Evolutionary conservation across 306 rosid genomes (phyloP), one percentile per base, ranked within the genome.

Genomic region (Cucumis melo): DNA sequence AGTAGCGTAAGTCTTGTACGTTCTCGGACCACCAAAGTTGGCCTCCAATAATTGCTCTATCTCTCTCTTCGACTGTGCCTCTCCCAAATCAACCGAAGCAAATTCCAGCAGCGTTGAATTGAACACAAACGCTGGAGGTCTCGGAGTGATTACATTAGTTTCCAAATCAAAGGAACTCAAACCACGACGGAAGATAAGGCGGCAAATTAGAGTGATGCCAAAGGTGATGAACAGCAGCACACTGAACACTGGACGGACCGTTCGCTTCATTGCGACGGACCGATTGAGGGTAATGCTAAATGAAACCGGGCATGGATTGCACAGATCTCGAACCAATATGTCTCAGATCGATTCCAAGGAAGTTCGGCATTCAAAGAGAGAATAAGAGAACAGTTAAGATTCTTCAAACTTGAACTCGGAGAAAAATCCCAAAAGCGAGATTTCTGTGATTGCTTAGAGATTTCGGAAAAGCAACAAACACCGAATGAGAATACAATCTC

Each of bases 1-100:
- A 1, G 90, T 76, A 1, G 88, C 90, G 44, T 88, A 95, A 0
- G 93, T 86, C 24, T 86, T 84, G 81, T 92, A 88, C 53, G 90
- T 77, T 4, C 91, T 96, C 9, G 83, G 89, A 62, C 96, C 84
- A 1, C 86, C 96, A 19, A 95, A 85, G 81, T 88, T 84, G 0
- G 93, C 97, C 29, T 90, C 99, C 41, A 95, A 80, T 51, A 95
- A 86, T 60, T 87, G 91, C 81, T 86, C 91, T 68, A 86, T 81
- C 78, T 95, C 98, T 10, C 59, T 79, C 87, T 84, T 88, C 51
- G 83, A 61, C 51, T 84, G 80, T 5, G 87, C 89, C 75, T 86
- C 99, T 20, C 87, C 90, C 8, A 86, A 66, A 44, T 92, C 87
- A 14, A 85, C 68, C 12, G 96, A 81, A 0, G 99, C 99, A 57